Evolutionary conservation across 345 rosid species (phyloP), one percentile per base, ranked within the genome.

Genomic region (Nephelium lappaceum): DNA sequence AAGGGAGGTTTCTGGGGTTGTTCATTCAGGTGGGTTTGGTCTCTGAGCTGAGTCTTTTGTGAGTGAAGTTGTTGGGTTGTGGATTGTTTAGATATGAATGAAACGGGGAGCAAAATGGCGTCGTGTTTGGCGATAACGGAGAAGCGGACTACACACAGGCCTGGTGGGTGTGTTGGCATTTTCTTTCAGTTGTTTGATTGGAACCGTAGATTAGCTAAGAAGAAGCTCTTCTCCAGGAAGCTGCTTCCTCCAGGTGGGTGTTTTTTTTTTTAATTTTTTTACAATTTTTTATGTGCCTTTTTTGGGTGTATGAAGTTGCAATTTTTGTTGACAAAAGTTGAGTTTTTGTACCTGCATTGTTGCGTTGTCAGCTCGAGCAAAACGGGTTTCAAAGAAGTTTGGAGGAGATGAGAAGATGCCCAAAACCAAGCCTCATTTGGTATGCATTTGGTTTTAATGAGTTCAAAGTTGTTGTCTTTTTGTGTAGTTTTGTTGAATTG

Each of bases 131-230:
- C 95, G 19, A 77, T 95, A 53, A 81, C 91, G 43, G 97, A 96
- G 89, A 93, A 90, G 77, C 78, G 82, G 75, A 81, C 92, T 68
- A 3, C 64, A 23, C 86, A 88, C 63, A 85, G 91, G 21, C 84
- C 91, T 8, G 91, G 98, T 67, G 98, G 97, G 25, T 96, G 99
- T 63, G 97, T 84, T 11, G 99, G 97, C 31, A 89, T 96, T 81
- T 94, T 96, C 91, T 91, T 93, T 60, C 97, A 93, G 84, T 90
- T 96, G 76, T 87, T 94, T 27, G 97, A 94, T 71, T 93, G 99
- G 99, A 95, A 96, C 80, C 80, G 95, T 42, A 84, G 93, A 62
- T 87, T 94, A 69, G 90, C 95, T 39, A 93, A 96, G 90, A 96
- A 82, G 87, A 91, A 91, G 79, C 88, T 94, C 77, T 94, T 92